Base-by-base conservation (phyloP, 108 stramenopile species). In the Fragilariopsis cylindrus region DNA sequence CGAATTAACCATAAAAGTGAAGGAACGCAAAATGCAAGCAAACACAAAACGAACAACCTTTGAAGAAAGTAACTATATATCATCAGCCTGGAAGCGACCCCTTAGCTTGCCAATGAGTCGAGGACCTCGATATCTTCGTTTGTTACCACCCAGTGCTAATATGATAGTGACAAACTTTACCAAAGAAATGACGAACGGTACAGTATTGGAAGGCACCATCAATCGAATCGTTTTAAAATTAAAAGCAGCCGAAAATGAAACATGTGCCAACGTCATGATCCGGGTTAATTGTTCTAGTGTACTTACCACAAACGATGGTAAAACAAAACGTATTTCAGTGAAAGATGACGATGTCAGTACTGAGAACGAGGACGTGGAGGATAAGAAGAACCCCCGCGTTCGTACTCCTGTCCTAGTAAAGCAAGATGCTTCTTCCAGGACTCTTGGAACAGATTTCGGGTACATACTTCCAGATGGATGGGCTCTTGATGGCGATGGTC, bases 161-260 rank as follows among this genome's bases (percentile, higher is more conserved):
- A 79, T 95, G 84, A 57, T 60, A 13, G 70, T 93, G 2, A 85
- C 78, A 3, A 88, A 95, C 71, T 53, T 95, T 57, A 89, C 94
- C 3, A 75, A 87, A 3, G 45, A 70, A 16, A 47, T 71, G 9
- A 84, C 88, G 18, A 71, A 75, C 53, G 84, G 86, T 18, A 87
- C 82, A 44, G 89, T 76, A 6, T 66, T 93, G 54, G 90, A 92
- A 79, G 94, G 94, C 9, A 93, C 92, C n/a, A 87, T 95, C 48
- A 95, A 95, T 76, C 84, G 94, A 12, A 77, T 90, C 57, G 50
- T 92, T 9, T 82, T 92, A 7, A 77, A 76, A 49, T 62, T 95
- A 6, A 39, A 81, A 63, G 86, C 92, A 7, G 89, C 82, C 15
- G 54, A 43, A 3, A 58, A 73, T 48, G 89, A 92, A 52, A 49